Evolutionary conservation across 1,284 basidiomycete genomes (phyloP).

Genomic region (Austroboletus rostrupii): DNA sequence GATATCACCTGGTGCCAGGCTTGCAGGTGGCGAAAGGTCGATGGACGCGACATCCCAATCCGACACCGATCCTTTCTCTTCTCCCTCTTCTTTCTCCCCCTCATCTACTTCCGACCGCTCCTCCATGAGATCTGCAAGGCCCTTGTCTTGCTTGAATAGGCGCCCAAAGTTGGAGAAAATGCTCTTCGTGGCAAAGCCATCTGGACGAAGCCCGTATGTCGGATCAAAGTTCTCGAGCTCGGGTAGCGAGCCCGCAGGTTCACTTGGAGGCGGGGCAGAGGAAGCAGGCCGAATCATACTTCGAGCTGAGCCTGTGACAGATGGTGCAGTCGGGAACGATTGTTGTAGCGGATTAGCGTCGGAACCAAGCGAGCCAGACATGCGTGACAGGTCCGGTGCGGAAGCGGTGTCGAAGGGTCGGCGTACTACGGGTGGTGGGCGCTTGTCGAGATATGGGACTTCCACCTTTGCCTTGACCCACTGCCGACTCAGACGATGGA

Average conservation of each 20-base stretch:
- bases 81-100: slow-evolving; percentile 40
- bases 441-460: slow-evolving; percentile 66
- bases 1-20: slow-evolving; percentile 28
- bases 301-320: slow-evolving; percentile 33
- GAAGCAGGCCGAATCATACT: slow-evolving; percentile 19
- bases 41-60: slow-evolving; percentile 62
- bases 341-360: slow-evolving; percentile 10
- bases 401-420: slow-evolving; percentile 31
- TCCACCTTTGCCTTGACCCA: slow-evolving; percentile 90
- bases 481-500: slow-evolving; percentile 91
- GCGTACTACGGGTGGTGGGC: slow-evolving; percentile 34
- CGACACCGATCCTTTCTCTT: slow-evolving; percentile 49
- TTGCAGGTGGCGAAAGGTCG: slow-evolving; percentile 34
- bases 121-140: slow-evolving; percentile 77
- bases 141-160: slow-evolving; percentile 63
- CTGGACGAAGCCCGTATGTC: slow-evolving; percentile 94
- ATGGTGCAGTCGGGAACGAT: slow-evolving; percentile 14
- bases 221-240: slow-evolving; percentile 93
- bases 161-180: slow-evolving; percentile 70
- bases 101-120: slow-evolving; percentile 52
- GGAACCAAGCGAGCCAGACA: slow-evolving; percentile 9
- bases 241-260: slow-evolving; percentile 49
- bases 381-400: slow-evolving; percentile 20
- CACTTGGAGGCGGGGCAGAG: slow-evolving; percentile 26
- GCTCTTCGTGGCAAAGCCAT: slow-evolving; percentile 76